Evolutionary conservation across 805 yeast species (phyloP).

Genomic region (Yamadazyma philogaea): DNA sequence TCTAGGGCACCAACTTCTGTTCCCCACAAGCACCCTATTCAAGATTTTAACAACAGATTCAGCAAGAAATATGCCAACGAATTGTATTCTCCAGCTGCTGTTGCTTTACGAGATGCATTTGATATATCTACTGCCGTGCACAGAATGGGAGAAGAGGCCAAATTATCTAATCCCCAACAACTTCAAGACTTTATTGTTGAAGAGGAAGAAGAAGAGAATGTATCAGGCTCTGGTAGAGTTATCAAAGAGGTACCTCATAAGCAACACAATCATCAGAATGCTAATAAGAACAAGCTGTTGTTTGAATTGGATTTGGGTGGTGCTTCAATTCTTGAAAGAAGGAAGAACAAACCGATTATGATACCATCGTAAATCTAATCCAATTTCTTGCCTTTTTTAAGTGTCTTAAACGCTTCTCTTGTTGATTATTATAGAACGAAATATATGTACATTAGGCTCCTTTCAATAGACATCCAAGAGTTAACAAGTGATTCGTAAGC

Average conservation of each 20-base stretch:
- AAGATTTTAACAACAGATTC: constrained; percentile 17
- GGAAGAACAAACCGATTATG: constrained; percentile 20
- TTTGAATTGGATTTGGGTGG: constrained; percentile 49
- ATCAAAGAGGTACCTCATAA: constrained; percentile 2
- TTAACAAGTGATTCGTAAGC: too few relatives aligned
- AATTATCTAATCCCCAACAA: constrained; percentile 25
- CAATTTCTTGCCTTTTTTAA: background rate
- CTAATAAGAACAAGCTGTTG: constrained; percentile 18
- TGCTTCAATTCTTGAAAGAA: constrained; percentile 53
- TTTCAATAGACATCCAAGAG: too few relatives aligned
- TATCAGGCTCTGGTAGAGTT: constrained; percentile 12
- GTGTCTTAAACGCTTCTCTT: too few relatives aligned
- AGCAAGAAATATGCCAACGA: constrained; percentile 22
- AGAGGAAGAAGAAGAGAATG: constrained; percentile 28
- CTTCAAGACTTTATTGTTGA: constrained; percentile 30
- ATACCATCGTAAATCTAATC: constrained; percentile 10
- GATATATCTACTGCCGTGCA: constrained; percentile 85
- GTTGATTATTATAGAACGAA: constrained; percentile 6
- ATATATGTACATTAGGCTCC: constrained; percentile 2
- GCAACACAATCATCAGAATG: constrained; percentile 2
- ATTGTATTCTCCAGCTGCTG: constrained; percentile 68
- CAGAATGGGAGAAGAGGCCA: constrained; percentile 68
- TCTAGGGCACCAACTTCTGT: background rate
- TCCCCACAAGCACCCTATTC: constrained; percentile 23
- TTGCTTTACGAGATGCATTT: constrained; percentile 80